phyloP scores from a whole-genome alignment of 371 early-diverging fungal species.

The Zopfochytrium polystomum region DNA sequence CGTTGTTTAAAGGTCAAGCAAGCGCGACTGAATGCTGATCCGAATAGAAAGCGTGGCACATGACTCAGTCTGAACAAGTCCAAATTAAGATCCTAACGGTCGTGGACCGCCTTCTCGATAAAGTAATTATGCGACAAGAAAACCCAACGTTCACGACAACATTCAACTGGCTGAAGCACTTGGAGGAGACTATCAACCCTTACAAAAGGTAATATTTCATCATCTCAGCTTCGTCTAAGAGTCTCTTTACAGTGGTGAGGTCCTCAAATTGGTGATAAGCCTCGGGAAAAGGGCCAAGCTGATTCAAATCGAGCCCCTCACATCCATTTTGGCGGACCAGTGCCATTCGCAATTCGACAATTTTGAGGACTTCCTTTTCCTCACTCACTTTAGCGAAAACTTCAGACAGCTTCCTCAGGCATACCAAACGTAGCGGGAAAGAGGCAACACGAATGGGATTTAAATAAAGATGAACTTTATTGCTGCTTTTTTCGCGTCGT shows the following conservation, averaged over 20 bases:
- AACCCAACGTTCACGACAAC: constrained; percentile 31
- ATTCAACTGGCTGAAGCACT: constrained; percentile 37
- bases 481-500: too few relatives aligned
- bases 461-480: too few relatives aligned
- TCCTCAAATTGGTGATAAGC: constrained; percentile 29
- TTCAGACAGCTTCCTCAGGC: too few relatives aligned
- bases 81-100: constrained; percentile 33
- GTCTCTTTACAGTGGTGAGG: constrained; percentile 16
- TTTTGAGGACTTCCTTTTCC: constrained; percentile 25
- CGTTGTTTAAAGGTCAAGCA: neutral
- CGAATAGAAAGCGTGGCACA: constrained; percentile 32
- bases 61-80: constrained; percentile 26
- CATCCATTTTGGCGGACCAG: constrained; percentile 32
- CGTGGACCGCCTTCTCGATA: constrained; percentile 40
- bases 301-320: constrained; percentile 39
- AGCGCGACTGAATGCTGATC: neutral
- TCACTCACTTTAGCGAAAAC: constrained; percentile 16
- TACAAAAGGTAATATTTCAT: constrained; percentile 33
- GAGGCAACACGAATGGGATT: too few relatives aligned
- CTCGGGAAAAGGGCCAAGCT: constrained; percentile 35
- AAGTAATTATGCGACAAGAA: constrained; percentile 34
- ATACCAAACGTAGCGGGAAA: too few relatives aligned
- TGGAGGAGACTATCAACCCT: constrained; percentile 40
- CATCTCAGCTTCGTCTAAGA: neutral
- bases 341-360: constrained; percentile 31